Evolutionary conservation across 352 stramenopile genomes (phyloP), one percentile per base, ranked within the genome.

Genomic region (Pythium sp.): DNA sequence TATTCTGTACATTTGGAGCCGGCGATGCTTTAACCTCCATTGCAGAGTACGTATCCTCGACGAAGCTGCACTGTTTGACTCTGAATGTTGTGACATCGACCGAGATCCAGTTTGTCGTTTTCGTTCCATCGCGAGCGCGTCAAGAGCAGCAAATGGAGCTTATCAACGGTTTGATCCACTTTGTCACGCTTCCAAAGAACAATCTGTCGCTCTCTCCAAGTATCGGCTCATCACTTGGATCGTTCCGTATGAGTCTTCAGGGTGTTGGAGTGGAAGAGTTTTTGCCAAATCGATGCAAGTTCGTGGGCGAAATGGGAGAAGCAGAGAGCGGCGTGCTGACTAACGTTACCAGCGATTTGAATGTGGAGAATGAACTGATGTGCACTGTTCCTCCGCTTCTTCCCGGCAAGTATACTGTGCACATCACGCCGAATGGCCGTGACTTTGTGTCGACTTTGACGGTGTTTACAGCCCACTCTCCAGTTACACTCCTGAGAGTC

Each of bases 391-490:
- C 79, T 5, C 26, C 18, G 41, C 64, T 84, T 12, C 47, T 51
- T 20, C 15, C 56, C 24, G 76, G 75, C 18, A 24, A 61, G 1
- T 86, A 86, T 54, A 69, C 47, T 18, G 51, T 84, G 12, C 30
- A 68, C 34, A 67, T 84, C 22, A 79, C 76, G 4, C 72, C 74
- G 59, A 86, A 86, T 68, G 72, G 69, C 6, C 68, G 70, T 4
- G 76, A 86, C 20, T 84, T 70, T 43, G 26, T 72, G 3, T 69
- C 71, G 0, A 62, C 56, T 28, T 60, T 24, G 3, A 24, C 15
- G 7, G 32, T 67, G 0, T 82, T 86, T 65, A 69, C 22, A 53
- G 72, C 62, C 15, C 75, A 86, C 56, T 34, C 58, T 1, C 70
- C 74, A 1, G 61, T 81, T 22, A 51, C 64, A 4, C 11, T 81